These are phyloP conservation scores for Trichosanthes cucumerina DNA, from an alignment of 306 rosid genomes.

Conservation along the genomic window DNA sequence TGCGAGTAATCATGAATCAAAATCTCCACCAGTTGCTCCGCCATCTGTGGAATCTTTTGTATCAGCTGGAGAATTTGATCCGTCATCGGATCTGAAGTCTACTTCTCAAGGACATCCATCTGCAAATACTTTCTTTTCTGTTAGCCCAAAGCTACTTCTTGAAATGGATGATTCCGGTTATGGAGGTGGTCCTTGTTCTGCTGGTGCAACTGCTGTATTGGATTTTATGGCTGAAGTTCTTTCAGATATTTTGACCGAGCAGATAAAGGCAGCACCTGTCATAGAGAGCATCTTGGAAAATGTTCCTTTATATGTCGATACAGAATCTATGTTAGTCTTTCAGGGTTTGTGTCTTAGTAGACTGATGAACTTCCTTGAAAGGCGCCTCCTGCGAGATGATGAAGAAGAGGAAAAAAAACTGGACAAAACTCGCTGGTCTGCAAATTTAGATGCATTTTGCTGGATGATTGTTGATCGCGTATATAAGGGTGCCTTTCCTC, in stretches of 20 bases:
- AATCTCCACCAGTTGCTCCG: conserved; percentile 43
- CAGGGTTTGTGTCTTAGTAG: conserved; percentile 94
- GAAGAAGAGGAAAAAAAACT: conserved; percentile 92
- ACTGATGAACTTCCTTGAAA: conserved; percentile 91
- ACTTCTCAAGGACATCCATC: conserved; percentile 52
- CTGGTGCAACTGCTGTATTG: conserved; percentile 91
- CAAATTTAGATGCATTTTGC: conserved; percentile 89
- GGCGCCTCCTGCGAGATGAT: conserved; percentile 93
- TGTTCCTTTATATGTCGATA: conserved; percentile 67
- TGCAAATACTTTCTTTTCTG: conserved; percentile 45
- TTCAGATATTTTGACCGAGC: conserved; percentile 86
- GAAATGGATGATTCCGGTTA: conserved; percentile 88
- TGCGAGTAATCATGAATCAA: conserved; percentile 43
- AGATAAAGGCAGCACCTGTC: conserved; percentile 62
- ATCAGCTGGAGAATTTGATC: conserved; percentile 49
- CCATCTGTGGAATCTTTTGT: conserved; percentile 62
- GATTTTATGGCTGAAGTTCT: conserved; percentile 97
- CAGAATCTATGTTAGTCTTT: conserved; percentile 74
- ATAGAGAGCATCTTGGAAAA: conserved; percentile 87
- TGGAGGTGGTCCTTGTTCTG: conserved; percentile 99
- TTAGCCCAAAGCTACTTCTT: conserved; percentile 71
- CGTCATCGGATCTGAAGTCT: conserved; percentile 55
- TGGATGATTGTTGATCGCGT: conserved; percentile 96
- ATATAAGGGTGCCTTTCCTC: conserved; percentile 98
- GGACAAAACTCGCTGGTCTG: conserved; percentile 92